Base-by-base conservation (phyloP, 2,329 filamentous ascomycete species). In the Diaporthe destruens region DNA sequence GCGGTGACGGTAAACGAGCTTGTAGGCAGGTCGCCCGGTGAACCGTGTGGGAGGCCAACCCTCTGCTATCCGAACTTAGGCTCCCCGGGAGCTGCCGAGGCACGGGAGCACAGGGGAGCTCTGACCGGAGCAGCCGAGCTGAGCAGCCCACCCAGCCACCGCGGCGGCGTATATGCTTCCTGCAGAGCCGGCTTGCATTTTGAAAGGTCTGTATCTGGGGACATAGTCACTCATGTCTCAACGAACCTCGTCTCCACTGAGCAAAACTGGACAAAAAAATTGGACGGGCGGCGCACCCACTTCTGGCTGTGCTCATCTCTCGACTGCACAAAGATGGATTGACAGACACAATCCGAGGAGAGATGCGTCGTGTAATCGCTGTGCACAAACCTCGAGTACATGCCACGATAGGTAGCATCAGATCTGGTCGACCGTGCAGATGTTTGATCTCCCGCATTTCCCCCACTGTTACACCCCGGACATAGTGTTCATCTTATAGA, bases 41-140 rank as follows among this genome's bases (percentile, higher is more conserved):
- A 51, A 66, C 61, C 61, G 61, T 66, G 61, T 25, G 61, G 25
- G 47, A 36, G 23, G 20, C 5, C 29, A 23, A 1, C n/a, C 6
- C 12, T 25, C 20, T n/a, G 29, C 32, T 51, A 25, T 32, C 29
- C n/a, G n/a, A 25, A 6, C n/a, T 32, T 32, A 66, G 47, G n/a
- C 61, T 29, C 32, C 9, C 12, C 61, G 61, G 61, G 47, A 66
- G 47, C 61, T 53, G 23, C 44, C 61, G 61, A 66, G 61, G 61
- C 61, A 53, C 54, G 25, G 8, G 54, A 36, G 54, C 32, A 49
- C 25, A 25, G 8, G 18, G 18, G 42, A 36, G 44, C 29, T 47
- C 44, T 9, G 18, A 44, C 53, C 61, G 61, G 61, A 39, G 47
- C 32, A 53, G 61, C 61, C 61, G 61, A 39, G 6, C 39, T 32